Base-by-base conservation (phyloP, 2,329 filamentous ascomycete species). In the Fonsecaea erecta region DNA sequence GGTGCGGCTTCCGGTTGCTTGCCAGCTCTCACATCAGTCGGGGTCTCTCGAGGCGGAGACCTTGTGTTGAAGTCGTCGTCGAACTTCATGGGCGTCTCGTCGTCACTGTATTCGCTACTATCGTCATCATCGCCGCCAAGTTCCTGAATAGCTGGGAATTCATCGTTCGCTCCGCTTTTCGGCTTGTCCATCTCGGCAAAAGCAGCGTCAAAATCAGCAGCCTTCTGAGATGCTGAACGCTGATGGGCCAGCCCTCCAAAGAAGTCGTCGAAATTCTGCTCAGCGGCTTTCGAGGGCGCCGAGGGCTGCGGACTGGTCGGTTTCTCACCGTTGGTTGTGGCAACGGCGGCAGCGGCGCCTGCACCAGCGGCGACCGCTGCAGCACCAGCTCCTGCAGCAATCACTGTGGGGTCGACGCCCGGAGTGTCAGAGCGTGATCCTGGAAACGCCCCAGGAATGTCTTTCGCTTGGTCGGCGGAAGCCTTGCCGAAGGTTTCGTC, bases 61-160 rank as follows among this genome's bases (percentile, higher is more conserved):
- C 86, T 84, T 14, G 91, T 87, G 0, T 90, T 89, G 75, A 98
- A 98, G 76, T 97, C 90, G 74, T 99, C 95, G 56, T 96, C 94
- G 74, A 98, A 98, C 0, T 93, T 92, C 72, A 79, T 64, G 32
- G 73, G 74, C 6, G 72, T 80, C 48, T 91, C 92, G 55, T 86
- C 86, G 54, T 92, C 91, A 65, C 87, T 90, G 61, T 88, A 89
- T 32, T 89, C 90, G 64, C 96, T 92, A 32, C 90, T 93, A n/a
- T 96, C 91, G 63, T 93, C 90, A 32, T 87, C 85, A 67, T 60
- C 57, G 12, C 48, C 61, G 35, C 21, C 67, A 64, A 97, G 80
- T 75, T 94, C 92, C n/a, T 90, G 88, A 66, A 98, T 97, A 0
- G 94, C 95, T 34, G 95, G 95, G 74, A 98, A 98, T 75, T 98